Evolutionary conservation across 1,139 yeast genomes (phyloP).

Genomic region (Sugiyamaella japonica): DNA sequence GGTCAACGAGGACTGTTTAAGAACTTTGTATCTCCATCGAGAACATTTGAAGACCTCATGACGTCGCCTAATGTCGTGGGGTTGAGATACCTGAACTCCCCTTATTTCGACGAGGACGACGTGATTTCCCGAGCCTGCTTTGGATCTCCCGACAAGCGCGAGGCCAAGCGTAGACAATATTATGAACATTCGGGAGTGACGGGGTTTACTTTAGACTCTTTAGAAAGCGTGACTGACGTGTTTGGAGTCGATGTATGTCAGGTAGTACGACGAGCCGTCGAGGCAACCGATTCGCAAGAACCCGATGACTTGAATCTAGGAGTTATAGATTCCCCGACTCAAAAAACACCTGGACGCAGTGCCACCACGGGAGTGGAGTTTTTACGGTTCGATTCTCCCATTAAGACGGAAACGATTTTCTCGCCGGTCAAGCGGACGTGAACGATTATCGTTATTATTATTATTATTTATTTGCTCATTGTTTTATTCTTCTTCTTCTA

Average conservation of each 20-base stretch:
- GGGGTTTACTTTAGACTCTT: conserved; percentile 28
- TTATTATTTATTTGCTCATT: not conserved
- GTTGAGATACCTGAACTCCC: conserved; percentile 5
- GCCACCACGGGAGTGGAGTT: conserved; percentile 14
- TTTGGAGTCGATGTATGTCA: conserved; percentile 60
- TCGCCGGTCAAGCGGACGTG: conserved; percentile 11
- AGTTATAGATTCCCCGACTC: not conserved
- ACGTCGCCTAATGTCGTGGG: conserved; percentile 24
- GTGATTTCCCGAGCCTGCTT: conserved; percentile 47
- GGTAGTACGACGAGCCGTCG: conserved; percentile 56
- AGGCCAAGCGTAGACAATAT: conserved; percentile 35
- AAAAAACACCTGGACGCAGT: conserved; percentile 6
- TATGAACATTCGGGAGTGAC: conserved; percentile 34
- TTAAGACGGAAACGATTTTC: conserved; percentile 29
- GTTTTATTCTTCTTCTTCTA: not conserved
- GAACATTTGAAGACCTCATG: conserved; percentile 30
- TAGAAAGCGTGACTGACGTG: conserved; percentile 43
- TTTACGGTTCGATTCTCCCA: conserved; percentile 35
- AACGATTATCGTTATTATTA: not conserved
- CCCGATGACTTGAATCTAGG: not conserved
- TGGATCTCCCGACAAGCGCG: conserved; percentile 45
- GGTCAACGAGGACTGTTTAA: conserved; percentile 32
- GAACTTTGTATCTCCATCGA: conserved; percentile 44
- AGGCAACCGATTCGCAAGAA: conserved; percentile 25
- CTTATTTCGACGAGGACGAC: conserved; percentile 51